A percentile compares a stretch with the other conserved stretches of the same genome.
These are phyloP conservation scores for Botrytis tulipae DNA, from an alignment of 2,329 filamentous ascomycete species.

Conservation along the genomic window DNA sequence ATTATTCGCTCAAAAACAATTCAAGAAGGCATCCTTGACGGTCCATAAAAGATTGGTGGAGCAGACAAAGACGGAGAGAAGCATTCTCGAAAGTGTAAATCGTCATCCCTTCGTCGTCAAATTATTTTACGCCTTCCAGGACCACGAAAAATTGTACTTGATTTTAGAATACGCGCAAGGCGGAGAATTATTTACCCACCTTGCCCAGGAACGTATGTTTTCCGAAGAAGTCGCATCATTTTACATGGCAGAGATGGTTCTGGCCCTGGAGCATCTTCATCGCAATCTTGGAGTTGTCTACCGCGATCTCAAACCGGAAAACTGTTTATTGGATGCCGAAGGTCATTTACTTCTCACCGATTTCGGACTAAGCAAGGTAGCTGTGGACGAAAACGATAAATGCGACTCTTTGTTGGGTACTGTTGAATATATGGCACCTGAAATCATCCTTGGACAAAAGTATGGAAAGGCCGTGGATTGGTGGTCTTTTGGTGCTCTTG, in stretches of 20 bases:
- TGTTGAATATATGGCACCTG: slow-evolving; percentile 96
- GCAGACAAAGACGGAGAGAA: slow-evolving; percentile 95
- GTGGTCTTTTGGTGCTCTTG: slow-evolving; percentile 96
- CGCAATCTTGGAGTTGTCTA: slow-evolving; percentile 91
- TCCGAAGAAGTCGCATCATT: slow-evolving; percentile 85
- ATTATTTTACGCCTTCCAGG: slow-evolving; percentile 96
- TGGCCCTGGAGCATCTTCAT: slow-evolving; percentile 91
- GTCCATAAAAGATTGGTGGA: slow-evolving; percentile 95
- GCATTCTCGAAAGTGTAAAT: slow-evolving; percentile 93
- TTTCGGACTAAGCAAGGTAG: slow-evolving; percentile 94
- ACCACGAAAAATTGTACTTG: slow-evolving; percentile 94
- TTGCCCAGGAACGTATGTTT: slow-evolving; percentile 94
- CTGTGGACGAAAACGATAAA: slow-evolving; percentile 64
- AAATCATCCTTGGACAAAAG: slow-evolving; percentile 81
- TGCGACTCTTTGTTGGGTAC: slow-evolving; percentile 94
- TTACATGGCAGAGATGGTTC: slow-evolving; percentile 97
- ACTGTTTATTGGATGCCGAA: slow-evolving; percentile 87
- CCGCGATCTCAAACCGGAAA: slow-evolving; percentile 95
- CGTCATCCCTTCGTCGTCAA: slow-evolving; percentile 97
- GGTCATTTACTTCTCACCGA: slow-evolving; percentile 94
- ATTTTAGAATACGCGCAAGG: slow-evolving; percentile 98
- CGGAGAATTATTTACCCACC: slow-evolving; percentile 93
- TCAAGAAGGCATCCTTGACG: slow-evolving; percentile 92
- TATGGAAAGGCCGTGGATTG: slow-evolving; percentile 97
- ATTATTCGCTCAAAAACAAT: slow-evolving; percentile 96